Evolutionary conservation across 345 rosid genomes (phyloP), one percentile per base, ranked within the genome.

Genomic region (Noccaea caerulescens): DNA sequence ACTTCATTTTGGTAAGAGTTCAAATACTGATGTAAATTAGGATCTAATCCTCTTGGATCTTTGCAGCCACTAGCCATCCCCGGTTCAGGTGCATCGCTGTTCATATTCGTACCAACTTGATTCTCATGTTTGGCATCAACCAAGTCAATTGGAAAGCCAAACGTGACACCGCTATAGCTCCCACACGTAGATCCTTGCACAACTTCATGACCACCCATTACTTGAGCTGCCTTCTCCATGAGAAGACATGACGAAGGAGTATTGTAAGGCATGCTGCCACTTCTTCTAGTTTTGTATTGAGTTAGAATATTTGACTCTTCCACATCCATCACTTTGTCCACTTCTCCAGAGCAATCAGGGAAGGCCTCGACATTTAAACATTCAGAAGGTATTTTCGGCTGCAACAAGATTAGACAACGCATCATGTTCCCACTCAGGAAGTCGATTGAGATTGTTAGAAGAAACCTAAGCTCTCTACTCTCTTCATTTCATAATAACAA

Each of bases 331-430:
- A 77, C 81, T 71, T 75, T 82, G 65, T 77, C 81, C 68, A 77
- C 77, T 67, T 77, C 75, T 68, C 69, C 66, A 52, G 75, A 65
- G 65, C 76, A 45, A 69, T 65, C 77, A 56, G 81, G 79, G 61
- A 69, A 62, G 68, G 65, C 84, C 70, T 82, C 82, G 1, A 68
- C 81, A 44, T 65, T 78, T 65, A 80, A 77, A 68, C 68, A 45
- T 64, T 84, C 80, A 39, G 79, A 14, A 55, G 79, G 80, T 42
- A 84, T 46, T 68, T 74, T 82, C 69, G 80, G 80, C 96, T 88
- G 91, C 68, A 70, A 79, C 71, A 74, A 33, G 47, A 58, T 39
- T 8, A 68, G 36, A 50, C 0, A 41, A 41, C 72, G 53, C 27
- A 66, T 77, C 53, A 81, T 16, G 66, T 51, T 67, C 47, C 55